Conservation (phyloP, 2,329 filamentous ascomycete species). For the Aspergillus melleus region DNA sequence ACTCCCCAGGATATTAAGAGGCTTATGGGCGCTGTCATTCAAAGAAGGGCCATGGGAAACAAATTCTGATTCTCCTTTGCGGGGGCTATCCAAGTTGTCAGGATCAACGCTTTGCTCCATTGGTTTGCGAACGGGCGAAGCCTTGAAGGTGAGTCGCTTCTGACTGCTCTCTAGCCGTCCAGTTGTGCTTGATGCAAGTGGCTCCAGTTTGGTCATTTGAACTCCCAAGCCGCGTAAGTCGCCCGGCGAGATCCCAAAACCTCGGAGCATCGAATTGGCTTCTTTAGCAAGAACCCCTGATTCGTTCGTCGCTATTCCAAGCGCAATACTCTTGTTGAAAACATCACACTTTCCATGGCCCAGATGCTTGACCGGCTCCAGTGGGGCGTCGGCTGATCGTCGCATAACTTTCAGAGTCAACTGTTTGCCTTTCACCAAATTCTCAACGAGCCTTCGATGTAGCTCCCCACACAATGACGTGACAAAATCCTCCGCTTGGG, state of each 20-base stretch:
- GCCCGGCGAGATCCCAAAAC: constrained; percentile 81
- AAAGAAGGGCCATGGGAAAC: constrained; percentile 33
- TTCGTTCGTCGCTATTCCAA: constrained; percentile 82
- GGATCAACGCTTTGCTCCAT: constrained; percentile 38
- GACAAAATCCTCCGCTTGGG: constrained; percentile 92
- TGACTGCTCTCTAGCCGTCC: constrained; percentile 72
- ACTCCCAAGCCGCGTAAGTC: constrained; percentile 91
- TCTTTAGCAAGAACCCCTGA: constrained; percentile 73
- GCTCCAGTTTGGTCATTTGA: constrained; percentile 89
- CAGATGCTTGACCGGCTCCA: constrained; percentile 89
- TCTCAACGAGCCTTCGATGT: constrained; percentile 74
- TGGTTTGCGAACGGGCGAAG: constrained; percentile 32
- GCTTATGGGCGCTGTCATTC: constrained; percentile 52
- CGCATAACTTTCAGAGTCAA: constrained; percentile 95
- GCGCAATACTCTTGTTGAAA: constrained; percentile 81
- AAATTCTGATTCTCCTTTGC: constrained; percentile 35
- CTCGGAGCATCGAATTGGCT: constrained; percentile 77
- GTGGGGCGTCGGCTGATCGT: constrained; percentile 77
- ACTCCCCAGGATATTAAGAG: constrained; percentile 78
- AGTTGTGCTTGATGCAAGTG: constrained; percentile 60
- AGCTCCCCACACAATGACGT: constrained; percentile 81
- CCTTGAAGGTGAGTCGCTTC: constrained; percentile 71
- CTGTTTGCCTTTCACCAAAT: constrained; percentile 82
- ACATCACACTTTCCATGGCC: constrained; percentile 94
- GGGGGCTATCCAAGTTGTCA: constrained; percentile 50